Base-by-base conservation (phyloP, 2,329 filamentous ascomycete species). In the Zymoseptoria pseudotritici region DNA sequence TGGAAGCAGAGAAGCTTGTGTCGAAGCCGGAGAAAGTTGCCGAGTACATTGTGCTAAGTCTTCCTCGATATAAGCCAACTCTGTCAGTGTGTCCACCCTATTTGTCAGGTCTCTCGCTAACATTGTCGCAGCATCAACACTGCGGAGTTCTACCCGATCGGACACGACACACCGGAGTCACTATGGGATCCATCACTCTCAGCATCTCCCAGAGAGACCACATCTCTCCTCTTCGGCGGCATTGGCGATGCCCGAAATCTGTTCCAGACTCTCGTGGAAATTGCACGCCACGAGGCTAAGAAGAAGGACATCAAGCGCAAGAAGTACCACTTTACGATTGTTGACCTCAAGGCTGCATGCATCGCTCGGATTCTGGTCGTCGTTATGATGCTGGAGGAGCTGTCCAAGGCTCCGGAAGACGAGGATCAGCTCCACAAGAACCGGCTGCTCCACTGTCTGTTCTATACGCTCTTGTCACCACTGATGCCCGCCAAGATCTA, bases 311-410 rank as follows among this genome's bases (percentile, higher is more conserved):
- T 20, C 46, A 10, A 22, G 21, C 42, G 29, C 7, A 61, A 61
- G 56, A 13, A 11, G 6, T 59, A 59, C n/a, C 60, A 61, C 51
- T 57, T 61, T 50, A 61, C 60, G n/a, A 58, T 61, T n/a, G 51
- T 56, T 20, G 57, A 62, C 22, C 31, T 50, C 51, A 59, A 62
- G 20, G 51, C 57, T 5, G 57, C 60, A 8, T 52, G 36, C 8
- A 57, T 62, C 20, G 60, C 60, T 31, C 57, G 60, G 42, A 52
- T 57, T 24, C 26, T 62, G 5, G 11, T 62, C 8, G 31, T 59
- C 3, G 20, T 59, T 5, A 22, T 55, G 9, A n/a, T 62, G 8
- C 42, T 62, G 4, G 26, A 53, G n/a, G 55, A 59, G 8, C 29
- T 62, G 1, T 51, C 50, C 11, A 13, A 55, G 8, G 1, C 20